A percentile compares a stretch with the other conserved stretches of the same genome.
These are phyloP conservation scores for Retiboletus fuscus DNA, from an alignment of 1,284 basidiomycete species.

Conservation along the genomic window DNA sequence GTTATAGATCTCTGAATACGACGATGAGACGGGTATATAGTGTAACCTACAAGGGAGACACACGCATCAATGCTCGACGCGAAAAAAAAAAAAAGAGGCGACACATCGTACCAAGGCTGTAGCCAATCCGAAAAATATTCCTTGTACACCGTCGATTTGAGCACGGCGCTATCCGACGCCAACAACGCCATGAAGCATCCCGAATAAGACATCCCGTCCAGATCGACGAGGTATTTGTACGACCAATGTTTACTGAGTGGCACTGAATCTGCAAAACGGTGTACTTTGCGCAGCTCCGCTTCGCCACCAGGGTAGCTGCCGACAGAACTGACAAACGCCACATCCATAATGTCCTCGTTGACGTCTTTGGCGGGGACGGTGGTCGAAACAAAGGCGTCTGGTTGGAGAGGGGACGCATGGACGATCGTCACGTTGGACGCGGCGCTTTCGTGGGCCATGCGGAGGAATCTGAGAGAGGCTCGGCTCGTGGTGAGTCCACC, in stretches of 20 bases:
- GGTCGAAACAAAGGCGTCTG: slow-evolving; percentile 69
- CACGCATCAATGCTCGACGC: slow-evolving; percentile 11
- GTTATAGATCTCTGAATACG: slow-evolving; percentile 92
- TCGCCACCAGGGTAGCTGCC: slow-evolving; percentile 88
- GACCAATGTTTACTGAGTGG: slow-evolving; percentile 89
- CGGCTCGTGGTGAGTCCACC: background rate
- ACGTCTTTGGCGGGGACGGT: slow-evolving; percentile 71
- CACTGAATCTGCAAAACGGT: slow-evolving; percentile 83
- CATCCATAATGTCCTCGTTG: slow-evolving; percentile 88
- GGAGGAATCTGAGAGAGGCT: slow-evolving; percentile 69
- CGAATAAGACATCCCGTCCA: slow-evolving; percentile 96
- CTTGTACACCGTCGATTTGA: slow-evolving; percentile 90
- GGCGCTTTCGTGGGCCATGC: slow-evolving; percentile 77
- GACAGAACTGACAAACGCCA: slow-evolving; percentile 86
- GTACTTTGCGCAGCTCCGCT: slow-evolving; percentile 70
- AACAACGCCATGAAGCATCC: slow-evolving; percentile 89
- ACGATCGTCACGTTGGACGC: slow-evolving; percentile 75
- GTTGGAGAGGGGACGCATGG: slow-evolving; percentile 77
- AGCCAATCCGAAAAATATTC: slow-evolving; percentile 92
- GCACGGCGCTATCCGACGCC: slow-evolving; percentile 87
- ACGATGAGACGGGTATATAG: slow-evolving; percentile 88
- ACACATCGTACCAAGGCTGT: slow-evolving; percentile 75
- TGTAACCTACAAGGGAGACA: slow-evolving; percentile 76
- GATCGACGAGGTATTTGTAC: slow-evolving; percentile 91
- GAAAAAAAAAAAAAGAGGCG: background rate